Conservation (phyloP, 306 rosid genomes). For the Ochetophila trinervis region DNA sequence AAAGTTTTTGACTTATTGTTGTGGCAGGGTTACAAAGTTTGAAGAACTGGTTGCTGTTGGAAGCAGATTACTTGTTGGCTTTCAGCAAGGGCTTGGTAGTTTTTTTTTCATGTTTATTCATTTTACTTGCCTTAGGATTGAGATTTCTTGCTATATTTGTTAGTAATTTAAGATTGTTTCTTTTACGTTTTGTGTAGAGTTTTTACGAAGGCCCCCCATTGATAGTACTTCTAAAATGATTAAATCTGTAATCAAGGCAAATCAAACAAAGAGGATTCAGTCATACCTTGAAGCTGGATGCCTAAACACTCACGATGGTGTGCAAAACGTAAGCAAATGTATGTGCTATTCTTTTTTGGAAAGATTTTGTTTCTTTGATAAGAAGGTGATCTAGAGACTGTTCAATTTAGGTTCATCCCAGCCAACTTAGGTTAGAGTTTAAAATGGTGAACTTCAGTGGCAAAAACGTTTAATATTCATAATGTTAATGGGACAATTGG, state of each 20-base stretch:
- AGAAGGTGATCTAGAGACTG: too few species aligned
- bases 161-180: background rate
- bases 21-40: constrained; percentile 53
- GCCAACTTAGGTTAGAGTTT: too few species aligned
- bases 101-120: constrained; percentile 15
- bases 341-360: constrained; percentile 15
- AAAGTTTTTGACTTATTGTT: constrained; percentile 24
- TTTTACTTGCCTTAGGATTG: constrained; percentile 5
- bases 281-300: constrained; percentile 67
- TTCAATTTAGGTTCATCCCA: too few species aligned
- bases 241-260: constrained; percentile 44
- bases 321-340: constrained; percentile 48
- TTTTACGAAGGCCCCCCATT: constrained; percentile 55
- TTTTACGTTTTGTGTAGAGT: constrained; percentile 41
- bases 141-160: constrained; percentile 5
- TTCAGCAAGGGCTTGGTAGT: constrained; percentile 75
- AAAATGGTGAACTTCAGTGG: too few species aligned
- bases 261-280: constrained; percentile 50
- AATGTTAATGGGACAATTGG: too few species aligned
- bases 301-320: constrained; percentile 41
- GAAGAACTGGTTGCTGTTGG: constrained; percentile 61
- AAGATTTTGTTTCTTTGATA: background rate
- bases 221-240: constrained; percentile 51
- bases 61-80: constrained; percentile 51
- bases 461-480: too few species aligned